Evolutionary conservation across 208 protist species (phyloP).

Genomic region (Sergeia podlipaevii): DNA sequence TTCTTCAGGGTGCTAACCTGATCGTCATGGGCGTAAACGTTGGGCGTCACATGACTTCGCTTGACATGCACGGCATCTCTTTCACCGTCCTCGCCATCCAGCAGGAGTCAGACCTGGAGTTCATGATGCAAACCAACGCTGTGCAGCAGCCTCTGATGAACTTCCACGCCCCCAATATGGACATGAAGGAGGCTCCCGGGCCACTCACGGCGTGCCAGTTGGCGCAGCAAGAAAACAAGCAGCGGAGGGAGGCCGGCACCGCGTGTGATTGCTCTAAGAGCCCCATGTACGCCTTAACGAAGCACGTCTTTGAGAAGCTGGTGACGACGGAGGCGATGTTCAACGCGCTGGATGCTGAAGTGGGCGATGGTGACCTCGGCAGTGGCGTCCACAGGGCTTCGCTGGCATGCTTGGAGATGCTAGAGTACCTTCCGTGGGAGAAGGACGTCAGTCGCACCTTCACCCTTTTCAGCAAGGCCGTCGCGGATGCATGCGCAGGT

Average conservation of each 20-base stretch:
- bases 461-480: conserved; percentile 37
- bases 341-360: conserved; percentile 54
- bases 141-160: conserved; percentile 42
- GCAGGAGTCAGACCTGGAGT: conserved; percentile 30
- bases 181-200: conserved; percentile 12
- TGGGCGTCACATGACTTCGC: conserved; percentile 81
- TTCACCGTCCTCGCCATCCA: conserved; percentile 55
- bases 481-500: conserved; percentile 51
- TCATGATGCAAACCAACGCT: conserved; percentile 30
- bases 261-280: background rate
- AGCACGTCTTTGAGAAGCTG: conserved; percentile 29
- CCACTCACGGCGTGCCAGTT: conserved; percentile 35
- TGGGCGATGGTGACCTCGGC: conserved; percentile 64
- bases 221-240: conserved; percentile 18
- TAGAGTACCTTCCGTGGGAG: conserved; percentile 41
- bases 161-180: conserved; percentile 34
- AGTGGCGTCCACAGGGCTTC: conserved; percentile 46
- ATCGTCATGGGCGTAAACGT: conserved; percentile 46
- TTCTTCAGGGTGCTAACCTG: conserved; percentile 15
- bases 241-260: background rate
- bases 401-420: conserved; percentile 21
- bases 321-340: conserved; percentile 24
- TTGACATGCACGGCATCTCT: conserved; percentile 89
- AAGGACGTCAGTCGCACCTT: conserved; percentile 24
- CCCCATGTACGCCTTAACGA: conserved; percentile 11